Base-by-base conservation (phyloP, 495 filamentous ascomycete species). In the Chaetomidium leptoderma region DNA sequence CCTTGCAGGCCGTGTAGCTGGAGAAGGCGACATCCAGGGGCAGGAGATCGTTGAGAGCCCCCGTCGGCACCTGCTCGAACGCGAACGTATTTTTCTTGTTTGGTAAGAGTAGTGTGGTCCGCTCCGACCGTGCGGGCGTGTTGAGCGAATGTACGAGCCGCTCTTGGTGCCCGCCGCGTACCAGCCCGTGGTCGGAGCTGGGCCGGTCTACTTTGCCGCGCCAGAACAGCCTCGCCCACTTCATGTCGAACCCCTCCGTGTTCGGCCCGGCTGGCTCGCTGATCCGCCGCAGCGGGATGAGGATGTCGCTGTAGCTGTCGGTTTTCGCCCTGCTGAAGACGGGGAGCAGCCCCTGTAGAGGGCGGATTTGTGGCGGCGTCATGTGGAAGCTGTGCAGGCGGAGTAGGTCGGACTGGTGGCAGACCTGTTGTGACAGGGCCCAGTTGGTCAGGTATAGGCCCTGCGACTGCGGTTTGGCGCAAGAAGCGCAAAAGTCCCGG, bases 401-500 rank as follows among this genome's bases (percentile, higher is more conserved):
- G 17, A 84, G 81, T 40, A 95, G 76, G 61, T 95, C 89, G 1
- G 89, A 85, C 63, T 95, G 89, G 59, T 91, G 87, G 66, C 89
- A 95, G 44, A 87, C 78, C 29, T 87, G 79, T 9, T 81, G 78
- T 5, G 86, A 79, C 11, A 82, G 66, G 16, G 79, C 72, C 82
- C 86, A 91, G 62, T 89, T 75, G 24, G 75, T 69, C 0, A 89
- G 75, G 61, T 86, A 91, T 17, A 82, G 79, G 7, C 81, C 82
- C n/a, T 83, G 63, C 0, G 87, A 87, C 55, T 95, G 89, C 1
- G 87, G 86, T 0, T 64, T 68, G 3, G 77, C 65, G 63, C 89
- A 92, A 21, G 74, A 70, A 1, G 79, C 67, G 66, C 88, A 92
- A 14, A 88, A 71, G 45, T 79, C 71, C 40, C 72, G 78, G 8